Evolutionary conservation across 768 basidiomycete genomes (phyloP), one percentile per base, ranked within the genome.

Genomic region (Tulasnella sp.): DNA sequence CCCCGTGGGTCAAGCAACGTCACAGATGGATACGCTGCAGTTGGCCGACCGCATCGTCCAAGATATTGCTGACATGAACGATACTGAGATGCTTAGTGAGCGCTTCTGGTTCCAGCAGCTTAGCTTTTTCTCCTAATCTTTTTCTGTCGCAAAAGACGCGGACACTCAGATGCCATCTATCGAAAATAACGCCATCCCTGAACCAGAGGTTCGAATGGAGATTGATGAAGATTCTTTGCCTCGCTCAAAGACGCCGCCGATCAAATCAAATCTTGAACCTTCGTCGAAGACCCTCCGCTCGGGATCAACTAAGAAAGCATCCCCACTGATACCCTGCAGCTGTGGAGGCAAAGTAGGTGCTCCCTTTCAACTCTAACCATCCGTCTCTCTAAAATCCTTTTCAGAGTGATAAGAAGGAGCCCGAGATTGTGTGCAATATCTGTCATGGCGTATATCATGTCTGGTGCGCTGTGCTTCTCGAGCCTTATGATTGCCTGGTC

Each of bases 281-380:
- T 44, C 42, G 40, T 50, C 42, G 74, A 75, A 20, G 74, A 75
- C 42, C 28, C 42, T 44, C 37, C 74, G 74, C n/a, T 50, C 74
- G 31, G 40, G 6, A 75, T 75, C 42, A 16, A 6, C 28, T 3
- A 41, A 12, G 12, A 50, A 20, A 31, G 9, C 31, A 18, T 28
- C 64, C 6, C 64, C 64, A 6, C 31, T 0, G 28, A 0, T 14
- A 5, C 31, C 41, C 9, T 80, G 79, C 34, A 74, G 44, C 73
- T 80, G 79, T n/a, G 79, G 72, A 18, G 79, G 72, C 46, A 42
- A 46, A 18, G 79, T 80, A 60, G 18, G 79, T n/a, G 31, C 28
- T 46, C 9, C 1, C 40, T 24, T 28, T 74, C 31, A 24, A 31
- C 28, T 34, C 31, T 46, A 24, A 4, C 37, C 9, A 41, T 74